Percentiles rank a stretch among this genome's conserved stretches.
Evolutionary conservation across 2,329 filamentous ascomycete species (phyloP).

Genomic region (Beauveria scarabaeidicola): DNA sequence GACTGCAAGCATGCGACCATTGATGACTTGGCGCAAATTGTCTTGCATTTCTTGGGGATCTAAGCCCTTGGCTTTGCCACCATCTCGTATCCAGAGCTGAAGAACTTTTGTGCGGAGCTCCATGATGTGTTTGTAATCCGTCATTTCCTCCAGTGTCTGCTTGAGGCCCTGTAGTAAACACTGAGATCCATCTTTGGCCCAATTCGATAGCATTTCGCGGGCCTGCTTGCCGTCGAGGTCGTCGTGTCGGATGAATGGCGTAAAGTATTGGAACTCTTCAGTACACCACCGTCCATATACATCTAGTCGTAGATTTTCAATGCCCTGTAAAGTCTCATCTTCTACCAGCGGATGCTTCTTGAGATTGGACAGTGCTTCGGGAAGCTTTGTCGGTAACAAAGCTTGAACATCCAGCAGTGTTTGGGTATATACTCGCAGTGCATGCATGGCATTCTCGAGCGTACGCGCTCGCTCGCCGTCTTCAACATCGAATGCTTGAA

Average conservation of each 20-base stretch:
- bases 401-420: slow-evolving; percentile 72
- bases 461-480: slow-evolving; percentile 32
- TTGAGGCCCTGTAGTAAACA: slow-evolving; percentile 54
- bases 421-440: slow-evolving; percentile 64
- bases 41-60: slow-evolving; percentile 61
- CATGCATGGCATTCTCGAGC: slow-evolving; percentile 47
- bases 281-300: slow-evolving; percentile 72
- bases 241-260: slow-evolving; percentile 77
- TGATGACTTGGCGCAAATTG: slow-evolving; percentile 59
- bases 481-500: slow-evolving; percentile 47
- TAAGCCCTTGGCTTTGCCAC: slow-evolving; percentile 55
- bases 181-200: slow-evolving; percentile 54
- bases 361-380: slow-evolving; percentile 58
- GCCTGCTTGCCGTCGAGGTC: slow-evolving; percentile 56
- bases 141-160: slow-evolving; percentile 48
- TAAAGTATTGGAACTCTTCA: slow-evolving; percentile 76
- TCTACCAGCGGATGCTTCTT: slow-evolving; percentile 64
- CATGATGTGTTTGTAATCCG: slow-evolving; percentile 61
- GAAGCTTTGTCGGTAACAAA: slow-evolving; percentile 63
- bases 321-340: slow-evolving; percentile 55
- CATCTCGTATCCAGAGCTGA: slow-evolving; percentile 66
- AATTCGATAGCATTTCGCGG: slow-evolving; percentile 51
- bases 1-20: slow-evolving; percentile 55
- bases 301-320: slow-evolving; percentile 69
- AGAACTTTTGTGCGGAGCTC: slow-evolving; percentile 61